Base-by-base conservation (phyloP, 163 green algal genomes). In the Botryococcus braunii region DNA sequence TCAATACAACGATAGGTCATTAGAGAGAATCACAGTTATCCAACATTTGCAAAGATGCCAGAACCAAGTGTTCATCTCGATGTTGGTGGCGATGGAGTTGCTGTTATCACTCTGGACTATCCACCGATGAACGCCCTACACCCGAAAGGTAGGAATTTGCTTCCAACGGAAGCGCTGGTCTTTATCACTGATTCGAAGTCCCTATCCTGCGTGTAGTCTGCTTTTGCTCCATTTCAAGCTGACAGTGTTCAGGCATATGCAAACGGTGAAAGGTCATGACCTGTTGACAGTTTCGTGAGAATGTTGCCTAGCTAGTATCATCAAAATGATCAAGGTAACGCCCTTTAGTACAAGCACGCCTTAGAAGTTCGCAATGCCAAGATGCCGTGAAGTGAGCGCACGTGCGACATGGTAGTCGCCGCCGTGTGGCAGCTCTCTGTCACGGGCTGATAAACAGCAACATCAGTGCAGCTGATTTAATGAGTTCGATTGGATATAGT, bases 51-150 rank as follows among this genome's bases (percentile, higher is more conserved):
- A 49, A 60, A 29, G 47, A 69, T 69, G 64, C 9, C 43, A 34
- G 23, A 8, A n/a, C 69, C 52, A 31, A 71, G 21, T 34, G 63
- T 56, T 1, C 71, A 46, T 32, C 49, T 88, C 38, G 57, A 81
- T 5, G 75, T 90, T 27, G 70, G 63, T 32, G 23, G 72, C 0
- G 78, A 85, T 47, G 92, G 90, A 7, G 85, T 99, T 1, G 93
- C 89, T 0, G 68, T 97, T 8, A 87, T 99, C n/a, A 93, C 83
- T 5, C 77, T 99, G 2, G 61, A 64, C 56, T 96, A 97, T 74
- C 87, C 92, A 27, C 94, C 94, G 3, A 89, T 99, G 2, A 99
- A 99, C 66, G 90, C 92, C 7, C 76, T 99, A 67, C 91, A 97
- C 63, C 92, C 93, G 0, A 69, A 80, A 47, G 83, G 90, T 35